A percentile compares a stretch with the other conserved stretches of the same genome.
Evolutionary conservation across 1,284 basidiomycete genomes (phyloP).

Genomic region (Phylloboletellus chloephorus): DNA sequence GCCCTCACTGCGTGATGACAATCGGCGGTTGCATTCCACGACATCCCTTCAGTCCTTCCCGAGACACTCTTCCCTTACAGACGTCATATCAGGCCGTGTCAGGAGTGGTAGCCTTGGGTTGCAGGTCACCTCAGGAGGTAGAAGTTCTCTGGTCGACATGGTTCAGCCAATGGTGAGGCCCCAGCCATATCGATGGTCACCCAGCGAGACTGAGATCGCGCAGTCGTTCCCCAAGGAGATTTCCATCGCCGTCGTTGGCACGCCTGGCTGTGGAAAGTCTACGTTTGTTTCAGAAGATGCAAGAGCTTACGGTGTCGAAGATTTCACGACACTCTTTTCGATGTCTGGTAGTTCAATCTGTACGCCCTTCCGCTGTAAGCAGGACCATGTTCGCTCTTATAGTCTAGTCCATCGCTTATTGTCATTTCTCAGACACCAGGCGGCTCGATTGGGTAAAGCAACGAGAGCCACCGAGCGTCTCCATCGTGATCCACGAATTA

Average conservation of each 20-base stretch:
- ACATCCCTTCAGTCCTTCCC: slow-evolving; percentile 41
- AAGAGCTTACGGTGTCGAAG: slow-evolving; percentile 42
- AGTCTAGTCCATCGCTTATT: slow-evolving; percentile 15
- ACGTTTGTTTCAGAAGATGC: slow-evolving; percentile 64
- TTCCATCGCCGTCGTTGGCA: slow-evolving; percentile 63
- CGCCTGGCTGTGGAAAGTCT: slow-evolving; percentile 66
- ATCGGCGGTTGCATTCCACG: slow-evolving; percentile 37
- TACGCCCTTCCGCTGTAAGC: slow-evolving; percentile 42
- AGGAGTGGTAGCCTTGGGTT: slow-evolving; percentile 56
- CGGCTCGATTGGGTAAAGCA: slow-evolving; percentile 33
- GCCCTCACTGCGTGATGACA: slow-evolving; percentile 34
- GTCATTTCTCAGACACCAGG: slow-evolving; percentile 24
- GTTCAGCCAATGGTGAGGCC: slow-evolving; percentile 30
- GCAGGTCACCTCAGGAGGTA: slow-evolving; percentile 32
- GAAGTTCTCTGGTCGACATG: slow-evolving; percentile 38
- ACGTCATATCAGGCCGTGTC: slow-evolving; percentile 36
- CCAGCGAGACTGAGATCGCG: slow-evolving; percentile 19
- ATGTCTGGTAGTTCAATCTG: slow-evolving; percentile 33
- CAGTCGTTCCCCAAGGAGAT: slow-evolving; percentile 35
- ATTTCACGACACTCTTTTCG: slow-evolving; percentile 22
- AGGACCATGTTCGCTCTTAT: slow-evolving; percentile 5
- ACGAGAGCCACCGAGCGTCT: slow-evolving; percentile 27
- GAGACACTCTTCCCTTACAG: slow-evolving; percentile 26
- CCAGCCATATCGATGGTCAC: slow-evolving; percentile 15
- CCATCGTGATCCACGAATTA: slow-evolving; percentile 30